Conservation (phyloP, 805 yeast species). For the Naumovozyma baii region DNA sequence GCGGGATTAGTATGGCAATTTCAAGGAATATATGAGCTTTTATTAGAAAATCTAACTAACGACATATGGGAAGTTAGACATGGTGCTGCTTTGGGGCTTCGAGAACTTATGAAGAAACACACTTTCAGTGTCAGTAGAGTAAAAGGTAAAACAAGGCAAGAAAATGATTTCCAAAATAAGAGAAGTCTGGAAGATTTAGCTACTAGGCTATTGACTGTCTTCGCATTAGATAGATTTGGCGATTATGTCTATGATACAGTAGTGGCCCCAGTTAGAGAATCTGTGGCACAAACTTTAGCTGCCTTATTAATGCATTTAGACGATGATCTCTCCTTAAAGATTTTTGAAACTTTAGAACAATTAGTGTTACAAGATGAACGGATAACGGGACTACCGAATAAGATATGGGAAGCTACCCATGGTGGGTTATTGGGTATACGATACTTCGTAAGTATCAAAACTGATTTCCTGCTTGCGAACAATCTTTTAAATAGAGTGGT, state of each 20-base stretch:
- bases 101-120: conserved; percentile 67
- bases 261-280: conserved; percentile 95
- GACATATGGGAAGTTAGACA: conserved; percentile 93
- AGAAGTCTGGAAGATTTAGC: conserved; percentile 79
- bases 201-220: conserved; percentile 72
- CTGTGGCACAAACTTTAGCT: conserved; percentile 90
- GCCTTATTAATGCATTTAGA: conserved; percentile 70
- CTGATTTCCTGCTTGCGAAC: conserved; percentile 58
- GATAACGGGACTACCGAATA: conserved; percentile 31
- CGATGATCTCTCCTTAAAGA: conserved; percentile 43
- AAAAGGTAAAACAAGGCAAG: conserved; percentile 46
- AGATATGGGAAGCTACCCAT: conserved; percentile 95
- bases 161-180: conserved; percentile 57
- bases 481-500: conserved; percentile 59
- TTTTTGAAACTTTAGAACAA: conserved; percentile 56
- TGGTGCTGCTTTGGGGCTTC: conserved; percentile 85
- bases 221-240: conserved; percentile 90
- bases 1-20: conserved; percentile 85
- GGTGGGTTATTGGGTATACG: conserved; percentile 93
- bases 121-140: conserved; percentile 82
- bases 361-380: conserved; percentile 55
- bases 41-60: conserved; percentile 68
- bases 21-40: conserved; percentile 80
- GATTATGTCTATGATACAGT: conserved; percentile 96
- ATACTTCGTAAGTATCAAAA: conserved; percentile 82